phyloP scores from a whole-genome alignment of 768 basidiomycete genomes.

The Agrocybe praecox region DNA sequence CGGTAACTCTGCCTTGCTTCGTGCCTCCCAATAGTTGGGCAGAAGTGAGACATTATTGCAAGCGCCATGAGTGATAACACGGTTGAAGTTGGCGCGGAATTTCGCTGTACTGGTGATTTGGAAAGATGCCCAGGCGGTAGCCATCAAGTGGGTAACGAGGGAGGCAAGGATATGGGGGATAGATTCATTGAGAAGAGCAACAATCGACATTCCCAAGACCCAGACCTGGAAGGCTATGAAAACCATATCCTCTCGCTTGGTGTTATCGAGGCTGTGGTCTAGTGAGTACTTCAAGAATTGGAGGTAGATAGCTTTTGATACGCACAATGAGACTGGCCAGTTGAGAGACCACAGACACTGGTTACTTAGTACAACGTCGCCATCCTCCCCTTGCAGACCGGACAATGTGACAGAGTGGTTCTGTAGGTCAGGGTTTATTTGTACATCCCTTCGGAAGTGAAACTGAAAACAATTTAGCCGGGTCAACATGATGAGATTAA shows the following conservation, averaged over 20 bases:
- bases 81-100: conserved; percentile 59
- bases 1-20: conserved; percentile 62
- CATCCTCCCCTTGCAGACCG: conserved; percentile 16
- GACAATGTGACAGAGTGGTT: conserved; percentile 11
- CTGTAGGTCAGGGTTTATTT: conserved; percentile 10
- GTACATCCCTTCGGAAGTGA: conserved; percentile 17
- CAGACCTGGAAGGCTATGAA: conserved; percentile 82
- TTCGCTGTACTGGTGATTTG: conserved; percentile 62
- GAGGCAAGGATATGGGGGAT: conserved; percentile 81
- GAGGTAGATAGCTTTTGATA: conserved; percentile 6
- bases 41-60: conserved; percentile 58
- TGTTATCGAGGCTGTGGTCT: conserved; percentile 62
- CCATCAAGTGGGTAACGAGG: conserved; percentile 71
- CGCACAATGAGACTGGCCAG: conserved; percentile 73
- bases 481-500: neutral
- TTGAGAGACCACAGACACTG: conserved; percentile 64
- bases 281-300: conserved; percentile 5
- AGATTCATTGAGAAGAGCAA: conserved; percentile 74
- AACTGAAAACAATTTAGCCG: neutral
- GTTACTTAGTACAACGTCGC: conserved; percentile 37
- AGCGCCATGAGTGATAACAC: conserved; percentile 63
- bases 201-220: conserved; percentile 77
- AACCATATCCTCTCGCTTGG: conserved; percentile 76
- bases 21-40: conserved; percentile 64
- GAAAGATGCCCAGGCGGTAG: conserved; percentile 72